Evolutionary conservation across 176 grass and related monocot species (phyloP).

Genomic region (Raddia distichophylla): DNA sequence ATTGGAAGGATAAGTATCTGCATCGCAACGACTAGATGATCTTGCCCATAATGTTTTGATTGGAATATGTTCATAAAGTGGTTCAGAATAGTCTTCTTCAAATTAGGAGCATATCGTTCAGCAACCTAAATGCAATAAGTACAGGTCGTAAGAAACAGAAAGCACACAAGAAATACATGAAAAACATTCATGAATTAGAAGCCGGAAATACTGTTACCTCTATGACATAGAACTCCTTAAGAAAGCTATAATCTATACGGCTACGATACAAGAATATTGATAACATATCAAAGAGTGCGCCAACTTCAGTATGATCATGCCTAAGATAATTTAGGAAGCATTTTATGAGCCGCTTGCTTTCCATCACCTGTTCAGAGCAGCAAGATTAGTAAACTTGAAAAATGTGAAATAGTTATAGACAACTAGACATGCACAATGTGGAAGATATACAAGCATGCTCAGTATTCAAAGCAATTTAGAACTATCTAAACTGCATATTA

Average conservation of each 20-base stretch:
- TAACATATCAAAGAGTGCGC: constrained; percentile 97
- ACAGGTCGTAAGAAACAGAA: constrained; percentile 38
- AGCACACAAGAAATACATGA: constrained; percentile 33
- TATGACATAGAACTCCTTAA: constrained; percentile 97
- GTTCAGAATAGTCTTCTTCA: constrained; percentile 90
- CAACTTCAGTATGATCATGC: constrained; percentile 85
- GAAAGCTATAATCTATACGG: constrained; percentile 96
- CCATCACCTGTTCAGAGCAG: constrained; percentile 76
- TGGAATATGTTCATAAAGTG: constrained; percentile 97
- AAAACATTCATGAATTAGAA: not conserved
- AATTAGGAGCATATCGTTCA: constrained; percentile 81
- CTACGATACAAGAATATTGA: constrained; percentile 98
- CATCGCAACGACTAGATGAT: constrained; percentile 98
- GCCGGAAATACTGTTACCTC: constrained; percentile 60
- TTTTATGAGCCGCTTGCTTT: constrained; percentile 97
- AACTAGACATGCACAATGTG: not conserved
- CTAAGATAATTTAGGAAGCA: constrained; percentile 96
- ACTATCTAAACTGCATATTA: constrained; percentile 5
- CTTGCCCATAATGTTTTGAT: constrained; percentile 91
- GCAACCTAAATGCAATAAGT: constrained; percentile 66
- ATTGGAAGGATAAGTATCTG: constrained; percentile 99
- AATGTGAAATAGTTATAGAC: not conserved
- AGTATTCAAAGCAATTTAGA: not conserved
- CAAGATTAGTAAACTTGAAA: constrained; percentile 31
- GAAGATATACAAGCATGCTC: constrained; percentile 1